Evolutionary conservation across 2,329 filamentous ascomycete genomes (phyloP).

Genomic region (Fusarium dimerum): DNA sequence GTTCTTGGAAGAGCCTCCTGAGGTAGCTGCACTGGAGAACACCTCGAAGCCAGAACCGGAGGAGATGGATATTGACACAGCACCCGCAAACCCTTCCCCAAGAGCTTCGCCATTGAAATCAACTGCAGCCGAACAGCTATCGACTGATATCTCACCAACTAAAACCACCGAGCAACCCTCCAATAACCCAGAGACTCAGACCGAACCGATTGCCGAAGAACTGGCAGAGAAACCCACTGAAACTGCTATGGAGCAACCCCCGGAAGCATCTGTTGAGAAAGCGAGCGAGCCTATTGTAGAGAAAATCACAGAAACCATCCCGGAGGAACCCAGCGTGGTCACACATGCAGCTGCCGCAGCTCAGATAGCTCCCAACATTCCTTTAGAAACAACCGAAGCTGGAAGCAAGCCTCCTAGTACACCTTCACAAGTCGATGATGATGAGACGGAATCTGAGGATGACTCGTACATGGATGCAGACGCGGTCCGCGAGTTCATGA

Average conservation of each 20-base stretch:
- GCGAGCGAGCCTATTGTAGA: neutral
- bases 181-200: conserved; percentile 3
- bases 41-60: conserved; percentile 39
- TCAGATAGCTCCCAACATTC: conserved; percentile 11
- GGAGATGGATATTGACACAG: conserved; percentile 42
- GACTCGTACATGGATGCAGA: conserved; percentile 52
- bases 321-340: conserved; percentile 1
- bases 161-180: conserved; percentile 2
- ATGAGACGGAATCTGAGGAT: conserved; percentile 57
- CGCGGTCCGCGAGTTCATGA: conserved; percentile 51
- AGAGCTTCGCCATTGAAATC: conserved; percentile 7
- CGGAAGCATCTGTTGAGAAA: conserved; percentile 1
- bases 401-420: conserved; percentile 44
- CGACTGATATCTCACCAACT: conserved; percentile 1
- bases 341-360: neutral
- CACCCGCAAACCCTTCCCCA: conserved; percentile 6
- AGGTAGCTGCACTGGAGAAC: neutral
- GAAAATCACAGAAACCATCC: neutral
- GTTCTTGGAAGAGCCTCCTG: neutral
- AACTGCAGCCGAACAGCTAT: conserved; percentile 4
- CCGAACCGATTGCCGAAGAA: conserved; percentile 3
- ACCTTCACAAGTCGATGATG: conserved; percentile 52
- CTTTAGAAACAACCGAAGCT: conserved; percentile 32
- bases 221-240: neutral
- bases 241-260: neutral